These are phyloP conservation scores for Rubroboletus pulcherrimus DNA, from an alignment of 768 basidiomycete species.

Conservation along the genomic window DNA sequence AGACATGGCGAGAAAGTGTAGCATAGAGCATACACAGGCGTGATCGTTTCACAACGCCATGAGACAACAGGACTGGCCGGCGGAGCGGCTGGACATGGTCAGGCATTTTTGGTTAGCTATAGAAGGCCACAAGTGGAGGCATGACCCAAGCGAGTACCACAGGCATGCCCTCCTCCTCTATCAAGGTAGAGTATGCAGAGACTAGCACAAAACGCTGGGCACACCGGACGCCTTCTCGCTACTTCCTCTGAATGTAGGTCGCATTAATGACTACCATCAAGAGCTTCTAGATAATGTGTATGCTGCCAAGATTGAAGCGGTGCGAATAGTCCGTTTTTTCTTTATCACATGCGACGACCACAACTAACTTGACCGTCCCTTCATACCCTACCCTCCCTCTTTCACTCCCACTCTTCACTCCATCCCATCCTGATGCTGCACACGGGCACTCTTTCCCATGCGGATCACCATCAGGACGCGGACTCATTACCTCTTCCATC, in stretches of 20 bases:
- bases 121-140: neutral
- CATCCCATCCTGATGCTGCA: too few relatives aligned
- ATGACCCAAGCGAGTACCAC: neutral
- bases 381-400: too few relatives aligned
- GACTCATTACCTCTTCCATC: too few relatives aligned
- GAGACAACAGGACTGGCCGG: neutral
- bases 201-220: neutral
- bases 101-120: neutral
- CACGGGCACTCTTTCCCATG: too few relatives aligned
- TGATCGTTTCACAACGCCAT: too few relatives aligned
- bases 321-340: too few relatives aligned
- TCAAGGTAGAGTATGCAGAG: neutral
- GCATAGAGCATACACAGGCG: too few relatives aligned
- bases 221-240: neutral
- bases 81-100: fast-evolving
- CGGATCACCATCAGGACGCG: too few relatives aligned
- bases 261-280: neutral
- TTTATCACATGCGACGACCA: too few relatives aligned
- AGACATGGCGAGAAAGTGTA: too few relatives aligned
- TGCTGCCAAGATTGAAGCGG: neutral
- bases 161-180: neutral
- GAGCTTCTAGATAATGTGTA: neutral
- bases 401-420: too few relatives aligned
- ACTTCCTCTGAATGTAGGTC: fast-evolving
- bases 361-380: too few relatives aligned